Evolutionary conservation across 129 eudicot species (phyloP).

Genomic region (Flaveria robusta): DNA sequence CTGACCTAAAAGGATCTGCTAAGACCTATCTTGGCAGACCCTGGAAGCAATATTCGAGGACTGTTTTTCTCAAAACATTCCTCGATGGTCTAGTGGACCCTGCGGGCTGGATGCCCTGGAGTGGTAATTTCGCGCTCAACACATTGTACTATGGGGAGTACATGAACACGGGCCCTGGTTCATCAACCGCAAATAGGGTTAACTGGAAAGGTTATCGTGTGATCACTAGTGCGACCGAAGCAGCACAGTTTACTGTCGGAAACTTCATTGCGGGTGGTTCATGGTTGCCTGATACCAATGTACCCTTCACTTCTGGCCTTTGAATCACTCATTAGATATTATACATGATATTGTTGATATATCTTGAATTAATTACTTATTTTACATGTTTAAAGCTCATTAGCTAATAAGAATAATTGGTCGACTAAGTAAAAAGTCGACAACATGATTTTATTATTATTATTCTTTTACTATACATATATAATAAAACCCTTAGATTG

Average conservation of each 20-base stretch:
- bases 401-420: slow-evolving; percentile 20
- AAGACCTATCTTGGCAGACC: slow-evolving; percentile 57
- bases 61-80: slow-evolving; percentile 43
- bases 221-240: slow-evolving; percentile 50
- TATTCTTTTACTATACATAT: not conserved
- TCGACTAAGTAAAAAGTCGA: slow-evolving; percentile 19
- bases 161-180: slow-evolving; percentile 47
- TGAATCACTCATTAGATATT: slow-evolving; percentile 17
- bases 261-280: slow-evolving; percentile 56
- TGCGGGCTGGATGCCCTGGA: slow-evolving; percentile 57
- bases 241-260: slow-evolving; percentile 43
- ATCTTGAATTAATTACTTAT: slow-evolving; percentile 24
- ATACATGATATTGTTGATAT: slow-evolving; percentile 2
- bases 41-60: slow-evolving; percentile 52
- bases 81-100: slow-evolving; percentile 47
- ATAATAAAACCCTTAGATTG: no score
- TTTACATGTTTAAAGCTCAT: slow-evolving; percentile 4
- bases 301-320: slow-evolving; percentile 54
- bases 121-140: slow-evolving; percentile 47
- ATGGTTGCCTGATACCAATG: slow-evolving; percentile 55
- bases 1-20: slow-evolving; percentile 39
- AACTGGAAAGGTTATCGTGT: slow-evolving; percentile 56
- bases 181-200: slow-evolving; percentile 45
- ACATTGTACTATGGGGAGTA: slow-evolving; percentile 59
- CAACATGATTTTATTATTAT: slow-evolving; percentile 16